Conservation (phyloP, 805 yeast genomes). For the Saccharomycopsis guyanensis region DNA sequence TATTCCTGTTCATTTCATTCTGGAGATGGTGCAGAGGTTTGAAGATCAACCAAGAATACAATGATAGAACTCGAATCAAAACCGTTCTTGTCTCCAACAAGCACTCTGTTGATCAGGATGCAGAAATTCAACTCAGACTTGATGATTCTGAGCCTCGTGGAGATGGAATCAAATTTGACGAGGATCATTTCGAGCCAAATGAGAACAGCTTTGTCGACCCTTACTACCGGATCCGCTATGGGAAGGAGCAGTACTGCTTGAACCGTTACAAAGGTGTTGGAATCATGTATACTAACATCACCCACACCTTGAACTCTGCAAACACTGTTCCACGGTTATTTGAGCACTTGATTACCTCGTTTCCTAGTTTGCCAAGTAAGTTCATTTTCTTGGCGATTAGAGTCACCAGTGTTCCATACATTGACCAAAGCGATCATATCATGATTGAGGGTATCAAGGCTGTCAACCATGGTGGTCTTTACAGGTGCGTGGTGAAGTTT, state of each 20-base stretch:
- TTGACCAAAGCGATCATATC: constrained; percentile 34
- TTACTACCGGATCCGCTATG: constrained; percentile 4
- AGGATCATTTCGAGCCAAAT: background rate
- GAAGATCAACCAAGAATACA: constrained; percentile 33
- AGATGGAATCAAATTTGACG: background rate
- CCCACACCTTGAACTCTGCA: constrained; percentile 33
- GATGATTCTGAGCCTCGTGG: background rate
- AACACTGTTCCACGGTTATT: constrained; percentile 36
- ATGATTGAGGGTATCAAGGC: constrained; percentile 32
- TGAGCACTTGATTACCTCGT: constrained; percentile 27
- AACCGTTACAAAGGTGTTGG: constrained; percentile 15
- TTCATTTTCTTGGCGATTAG: constrained; percentile 38
- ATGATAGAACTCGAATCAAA: constrained; percentile 11
- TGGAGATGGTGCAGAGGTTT: constrained; percentile 44
- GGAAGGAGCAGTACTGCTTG: constrained; percentile 1
- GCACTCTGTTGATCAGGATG: constrained; percentile 13
- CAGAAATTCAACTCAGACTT: background rate
- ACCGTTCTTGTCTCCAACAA: background rate
- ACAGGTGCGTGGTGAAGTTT: constrained; percentile 39
- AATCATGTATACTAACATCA: constrained; percentile 19
- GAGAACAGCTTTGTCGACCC: constrained; percentile 10
- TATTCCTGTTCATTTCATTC: constrained; percentile 31
- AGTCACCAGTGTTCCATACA: constrained; percentile 36
- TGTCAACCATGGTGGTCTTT: constrained; percentile 34
- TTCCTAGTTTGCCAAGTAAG: constrained; percentile 36